A percentile compares a stretch with the other conserved stretches of the same genome.
Evolutionary conservation across 441 rosid genomes (phyloP).

Genomic region (Geranium incanum): DNA sequence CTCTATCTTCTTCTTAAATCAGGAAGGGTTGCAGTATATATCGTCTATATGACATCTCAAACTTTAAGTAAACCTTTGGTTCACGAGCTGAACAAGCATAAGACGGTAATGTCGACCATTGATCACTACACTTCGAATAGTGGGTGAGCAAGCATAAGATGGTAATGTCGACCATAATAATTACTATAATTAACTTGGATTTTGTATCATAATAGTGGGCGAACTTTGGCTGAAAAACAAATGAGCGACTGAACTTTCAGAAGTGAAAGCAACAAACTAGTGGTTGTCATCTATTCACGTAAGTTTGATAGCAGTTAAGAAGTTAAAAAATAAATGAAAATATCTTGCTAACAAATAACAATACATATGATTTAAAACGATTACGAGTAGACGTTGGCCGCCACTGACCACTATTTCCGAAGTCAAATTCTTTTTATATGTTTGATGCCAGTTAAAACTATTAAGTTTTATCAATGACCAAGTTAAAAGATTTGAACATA

Average conservation of each 20-base stretch:
- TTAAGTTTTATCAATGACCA: not conserved
- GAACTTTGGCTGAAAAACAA: not conserved
- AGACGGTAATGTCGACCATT: not conserved
- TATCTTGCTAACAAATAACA: not conserved
- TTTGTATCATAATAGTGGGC: not conserved
- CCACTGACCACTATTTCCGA: not conserved
- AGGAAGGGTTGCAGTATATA: not conserved
- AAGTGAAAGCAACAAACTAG: not conserved
- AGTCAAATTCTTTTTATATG: not conserved
- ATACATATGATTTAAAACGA: not conserved
- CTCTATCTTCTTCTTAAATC: not conserved
- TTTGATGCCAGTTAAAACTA: not conserved
- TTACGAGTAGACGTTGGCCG: not conserved
- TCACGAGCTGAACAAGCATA: not conserved
- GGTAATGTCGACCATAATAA: not conserved
- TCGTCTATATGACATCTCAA: conserved; percentile 1
- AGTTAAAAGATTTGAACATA: not conserved
- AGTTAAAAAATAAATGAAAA: no score
- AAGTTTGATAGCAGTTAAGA: not conserved
- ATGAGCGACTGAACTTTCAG: not conserved
- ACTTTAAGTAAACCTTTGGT: not conserved
- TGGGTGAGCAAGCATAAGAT: not conserved
- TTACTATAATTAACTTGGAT: not conserved
- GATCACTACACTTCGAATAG: not conserved
- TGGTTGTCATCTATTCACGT: not conserved